These are phyloP conservation scores for Mantamonas sphyraenae DNA, from an alignment of 78 protist species.

Conservation along the genomic window DNA sequence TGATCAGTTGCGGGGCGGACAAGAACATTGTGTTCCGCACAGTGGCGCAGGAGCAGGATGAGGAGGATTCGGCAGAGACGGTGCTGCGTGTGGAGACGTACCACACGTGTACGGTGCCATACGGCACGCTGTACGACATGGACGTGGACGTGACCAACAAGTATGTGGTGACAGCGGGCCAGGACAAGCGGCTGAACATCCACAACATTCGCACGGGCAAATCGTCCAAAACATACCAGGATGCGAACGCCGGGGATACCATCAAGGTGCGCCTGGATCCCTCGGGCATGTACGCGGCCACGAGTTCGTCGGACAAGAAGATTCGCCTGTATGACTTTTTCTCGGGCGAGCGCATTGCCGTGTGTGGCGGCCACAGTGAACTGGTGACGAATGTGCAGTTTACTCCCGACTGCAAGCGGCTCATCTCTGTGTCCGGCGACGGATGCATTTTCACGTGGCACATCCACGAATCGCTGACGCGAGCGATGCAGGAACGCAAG, in stretches of 20 bases:
- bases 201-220: constrained; percentile 1
- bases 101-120: constrained; percentile 2
- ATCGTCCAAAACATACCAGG: background rate
- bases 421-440: constrained; percentile 13
- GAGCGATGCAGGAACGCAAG: background rate
- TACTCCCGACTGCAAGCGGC: constrained; percentile 1
- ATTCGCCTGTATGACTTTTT: constrained; percentile 4
- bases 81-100: background rate
- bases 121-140: constrained; percentile 15
- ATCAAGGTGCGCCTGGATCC: constrained; percentile 5
- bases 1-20: constrained; percentile 8
- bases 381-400: constrained; percentile 3
- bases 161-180: constrained; percentile 11
- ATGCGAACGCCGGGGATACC: background rate
- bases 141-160: background rate
- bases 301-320: background rate
- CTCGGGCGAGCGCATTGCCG: constrained; percentile 1
- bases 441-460: constrained; percentile 3
- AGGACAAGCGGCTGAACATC: constrained; percentile 4
- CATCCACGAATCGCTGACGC: background rate
- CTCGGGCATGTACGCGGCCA: background rate
- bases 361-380: background rate
- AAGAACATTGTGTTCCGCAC: background rate
- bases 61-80: background rate
- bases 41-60: background rate